Conservation (phyloP, 352 stramenopile genomes). For the Phytophthora tubulina region DNA sequence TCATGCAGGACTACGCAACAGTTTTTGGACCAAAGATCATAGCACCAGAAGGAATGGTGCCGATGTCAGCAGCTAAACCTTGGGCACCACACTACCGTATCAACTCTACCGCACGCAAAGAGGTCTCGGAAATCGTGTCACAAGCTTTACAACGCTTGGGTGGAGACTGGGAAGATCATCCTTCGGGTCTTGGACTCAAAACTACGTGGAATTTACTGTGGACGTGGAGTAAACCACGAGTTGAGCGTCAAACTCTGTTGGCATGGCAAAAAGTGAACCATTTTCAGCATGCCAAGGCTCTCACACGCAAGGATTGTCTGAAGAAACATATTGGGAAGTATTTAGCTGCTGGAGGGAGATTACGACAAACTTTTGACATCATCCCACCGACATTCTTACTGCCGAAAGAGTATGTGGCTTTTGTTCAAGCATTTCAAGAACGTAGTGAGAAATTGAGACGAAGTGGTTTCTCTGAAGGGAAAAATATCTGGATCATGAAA, state of each 20-base stretch:
- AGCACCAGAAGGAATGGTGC: conserved; percentile 44
- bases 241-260: conserved; percentile 86
- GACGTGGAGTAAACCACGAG: conserved; percentile 91
- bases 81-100: conserved; percentile 83
- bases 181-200: conserved; percentile 82
- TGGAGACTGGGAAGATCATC: conserved; percentile 78
- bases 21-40: conserved; percentile 71
- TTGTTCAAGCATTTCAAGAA: conserved; percentile 88
- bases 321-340: conserved; percentile 89
- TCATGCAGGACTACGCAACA: conserved; percentile 90
- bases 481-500: conserved; percentile 97
- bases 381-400: conserved; percentile 94
- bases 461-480: conserved; percentile 20
- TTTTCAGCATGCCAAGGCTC: conserved; percentile 89
- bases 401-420: conserved; percentile 93
- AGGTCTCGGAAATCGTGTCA: conserved; percentile 89
- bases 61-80: conserved; percentile 38
- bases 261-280: conserved; percentile 96
- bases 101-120: conserved; percentile 75
- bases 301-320: conserved; percentile 96
- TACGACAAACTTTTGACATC: conserved; percentile 88
- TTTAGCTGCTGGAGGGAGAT: conserved; percentile 49
- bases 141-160: conserved; percentile 63
- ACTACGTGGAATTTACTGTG: conserved; percentile 93
- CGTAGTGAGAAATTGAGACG: conserved; percentile 36